Evolutionary conservation across 495 filamentous ascomycete genomes (phyloP).

Genomic region (Trichoderma gamsii): DNA sequence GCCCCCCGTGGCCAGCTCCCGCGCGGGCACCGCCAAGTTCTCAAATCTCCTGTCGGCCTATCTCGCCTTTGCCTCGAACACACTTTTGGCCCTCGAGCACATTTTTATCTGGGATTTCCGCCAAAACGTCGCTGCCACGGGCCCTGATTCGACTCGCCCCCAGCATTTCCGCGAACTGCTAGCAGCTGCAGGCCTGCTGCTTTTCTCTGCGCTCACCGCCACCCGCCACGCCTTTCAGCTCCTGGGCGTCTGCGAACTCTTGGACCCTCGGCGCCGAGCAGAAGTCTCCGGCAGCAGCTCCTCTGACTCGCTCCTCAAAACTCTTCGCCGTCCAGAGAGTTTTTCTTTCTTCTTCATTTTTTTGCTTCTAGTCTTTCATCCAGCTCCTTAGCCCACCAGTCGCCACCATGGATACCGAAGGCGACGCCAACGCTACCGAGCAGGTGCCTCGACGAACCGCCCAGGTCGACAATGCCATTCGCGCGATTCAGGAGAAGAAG

Average conservation of each 20-base stretch:
- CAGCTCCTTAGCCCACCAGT: not conserved
- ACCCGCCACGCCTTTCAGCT: not conserved
- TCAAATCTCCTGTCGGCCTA: slow-evolving; percentile 5
- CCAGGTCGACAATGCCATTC: slow-evolving; percentile 62
- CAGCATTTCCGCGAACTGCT: not conserved
- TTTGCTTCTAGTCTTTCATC: not conserved
- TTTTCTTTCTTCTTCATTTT: not conserved
- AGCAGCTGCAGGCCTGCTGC: slow-evolving; percentile 10
- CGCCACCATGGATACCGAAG: slow-evolving; percentile 34
- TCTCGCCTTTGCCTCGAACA: slow-evolving; percentile 3
- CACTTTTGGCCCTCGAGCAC: not conserved
- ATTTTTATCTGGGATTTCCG: not conserved
- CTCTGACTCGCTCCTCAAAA: not conserved
- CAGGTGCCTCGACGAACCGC: slow-evolving; percentile 30
- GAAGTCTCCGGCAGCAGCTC: not conserved
- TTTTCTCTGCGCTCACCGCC: slow-evolving; percentile 1
- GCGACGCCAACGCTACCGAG: slow-evolving; percentile 25
- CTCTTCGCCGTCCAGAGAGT: not conserved
- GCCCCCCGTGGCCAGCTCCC: not conserved
- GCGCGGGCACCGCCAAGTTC: not conserved
- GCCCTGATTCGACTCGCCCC: not conserved
- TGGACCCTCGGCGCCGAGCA: not conserved
- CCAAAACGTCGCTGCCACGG: not conserved
- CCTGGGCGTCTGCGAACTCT: not conserved
- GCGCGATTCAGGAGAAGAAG: slow-evolving; percentile 86